Base-by-base conservation (phyloP, 768 basidiomycete species). In the Auricularia cornea region DNA sequence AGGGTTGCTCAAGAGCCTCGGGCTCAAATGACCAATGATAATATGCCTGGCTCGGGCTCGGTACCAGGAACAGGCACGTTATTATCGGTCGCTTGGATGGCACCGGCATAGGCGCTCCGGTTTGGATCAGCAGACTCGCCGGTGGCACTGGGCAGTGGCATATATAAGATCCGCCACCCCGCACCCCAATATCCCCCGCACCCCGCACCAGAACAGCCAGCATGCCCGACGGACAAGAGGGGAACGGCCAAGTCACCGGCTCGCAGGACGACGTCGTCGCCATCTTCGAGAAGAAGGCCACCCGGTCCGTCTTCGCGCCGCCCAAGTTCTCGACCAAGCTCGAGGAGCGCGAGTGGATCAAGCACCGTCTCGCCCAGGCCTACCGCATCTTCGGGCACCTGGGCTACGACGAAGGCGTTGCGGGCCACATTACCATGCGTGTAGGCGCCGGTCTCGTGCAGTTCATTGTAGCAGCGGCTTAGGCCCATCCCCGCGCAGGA, bases 401-500 rank as follows among this genome's bases (percentile, higher is more conserved):
- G 30, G 81, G 80, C 26, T 82, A 77, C 64, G 78, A 77, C 56
- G 79, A 82, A 65, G 81, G 80, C 33, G 72, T 79, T 32, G 79
- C 81, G 18, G 81, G 81, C 1, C 81, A 83, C 66, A 82, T 83
- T 64, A 82, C 82, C 30, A 78, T 81, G 38, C 76, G 80, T 33
- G 71, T 69, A 41, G 30, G 66, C 23, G 51, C 28, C 18, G 31
- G 6, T 12, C 38, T 8, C 16, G 23, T 2, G 31, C 30, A 62
- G 8, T 28, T 18, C 18, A 31, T 20, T 11, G 3, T 23, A 66
- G 59, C 38, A 44, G 26, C 41, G 23, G 59, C 33, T 51, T 8
- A 38, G 35, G 12, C 59, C 28, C 20, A 52, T n/a, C 11, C 54
- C 8, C 26, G 12, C 4, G 28, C 62, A 76, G 77, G 79, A 81